These are phyloP conservation scores for Entelexis paramagnoliae DNA, from an alignment of 1,139 yeast species.

Conservation along the genomic window DNA sequence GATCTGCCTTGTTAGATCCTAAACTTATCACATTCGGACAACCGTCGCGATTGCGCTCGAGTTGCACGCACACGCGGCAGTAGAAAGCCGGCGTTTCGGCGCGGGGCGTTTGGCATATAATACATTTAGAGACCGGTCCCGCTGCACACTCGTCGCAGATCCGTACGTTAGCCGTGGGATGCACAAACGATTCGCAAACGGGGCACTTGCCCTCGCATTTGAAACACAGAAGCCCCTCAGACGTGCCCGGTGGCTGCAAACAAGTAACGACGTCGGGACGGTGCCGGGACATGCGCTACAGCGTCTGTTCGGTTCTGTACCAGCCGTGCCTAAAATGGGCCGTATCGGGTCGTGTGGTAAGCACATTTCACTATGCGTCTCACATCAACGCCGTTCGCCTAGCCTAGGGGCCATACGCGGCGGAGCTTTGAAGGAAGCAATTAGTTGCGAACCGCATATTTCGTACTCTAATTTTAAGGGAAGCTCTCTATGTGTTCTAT, in stretches of 20 bases:
- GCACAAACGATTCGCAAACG: slow-evolving; percentile 4
- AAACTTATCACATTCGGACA: slow-evolving; percentile 1
- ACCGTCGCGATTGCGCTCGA: slow-evolving; percentile 3
- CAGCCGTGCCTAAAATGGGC: neutral
- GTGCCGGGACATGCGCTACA: neutral
- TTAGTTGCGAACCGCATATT: no score
- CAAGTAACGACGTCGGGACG: neutral
- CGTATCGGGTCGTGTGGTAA: neutral
- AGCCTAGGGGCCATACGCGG: no score
- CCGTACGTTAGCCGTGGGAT: neutral
- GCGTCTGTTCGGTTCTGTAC: neutral
- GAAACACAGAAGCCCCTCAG: neutral
- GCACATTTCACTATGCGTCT: no score
- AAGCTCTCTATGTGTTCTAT: no score
- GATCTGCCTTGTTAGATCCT: slow-evolving; percentile 6
- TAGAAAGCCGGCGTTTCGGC: slow-evolving; percentile 1
- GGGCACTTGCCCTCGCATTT: slow-evolving; percentile 8
- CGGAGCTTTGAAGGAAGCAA: no score
- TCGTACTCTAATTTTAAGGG: no score
- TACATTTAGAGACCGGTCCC: neutral
- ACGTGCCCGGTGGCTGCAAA: neutral
- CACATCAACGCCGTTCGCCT: no score
- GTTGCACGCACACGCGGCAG: slow-evolving; percentile 1
- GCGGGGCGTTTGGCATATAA: slow-evolving; percentile 1
- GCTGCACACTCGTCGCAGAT: slow-evolving; percentile 5